Base-by-base conservation (phyloP, 352 stramenopile genomes). In the Thalassiosira livingstoniorum region DNA sequence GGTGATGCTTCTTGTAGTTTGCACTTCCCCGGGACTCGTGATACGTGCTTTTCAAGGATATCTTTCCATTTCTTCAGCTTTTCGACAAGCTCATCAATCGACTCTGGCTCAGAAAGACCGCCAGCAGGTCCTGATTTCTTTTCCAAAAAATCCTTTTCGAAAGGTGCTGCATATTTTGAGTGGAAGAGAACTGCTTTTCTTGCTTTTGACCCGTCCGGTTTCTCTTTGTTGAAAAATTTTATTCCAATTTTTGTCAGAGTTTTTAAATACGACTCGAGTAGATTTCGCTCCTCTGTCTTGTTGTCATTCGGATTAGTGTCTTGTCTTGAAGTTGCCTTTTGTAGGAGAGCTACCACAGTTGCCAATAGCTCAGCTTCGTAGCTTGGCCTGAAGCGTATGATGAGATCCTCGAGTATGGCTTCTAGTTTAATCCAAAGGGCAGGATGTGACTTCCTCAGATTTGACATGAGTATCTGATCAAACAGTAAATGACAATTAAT, bases 331-430 rank as follows among this genome's bases (percentile, higher is more conserved):
- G 88, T 82, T 54, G 78, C 85, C 45, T 91, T 98, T 68, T 98
- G 90, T n/a, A 99, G 84, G 53, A 99, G 89, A 61, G 96, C 96
- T 67, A 97, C 94, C 29, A 99, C 96, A 1, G 97, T 97, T 3
- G 95, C 97, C 18, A 99, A 90, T 68, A 99, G 92, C 84, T 99
- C 97, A 84, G 99, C 97, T 85, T 99, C 97, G 3, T 97, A 97
- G 64, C 98, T 97, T 18, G 96, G 97, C 0, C 97, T 95, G 79
- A 99, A 99, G 47, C 97, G 96, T 3, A 98, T 97, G 82, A 99
- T 99, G 79, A 99, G 94, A 80, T 99, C 97, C 89, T 99, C 97
- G 35, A 99, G 88, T 86, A 99, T 98, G 35, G 95, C 96, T 91
- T 99, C 98, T 90, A 99, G 78, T 95, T 95, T 71, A 93, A 94